Conservation (phyloP, 1,284 basidiomycete species). For the Athelia sp. region DNA sequence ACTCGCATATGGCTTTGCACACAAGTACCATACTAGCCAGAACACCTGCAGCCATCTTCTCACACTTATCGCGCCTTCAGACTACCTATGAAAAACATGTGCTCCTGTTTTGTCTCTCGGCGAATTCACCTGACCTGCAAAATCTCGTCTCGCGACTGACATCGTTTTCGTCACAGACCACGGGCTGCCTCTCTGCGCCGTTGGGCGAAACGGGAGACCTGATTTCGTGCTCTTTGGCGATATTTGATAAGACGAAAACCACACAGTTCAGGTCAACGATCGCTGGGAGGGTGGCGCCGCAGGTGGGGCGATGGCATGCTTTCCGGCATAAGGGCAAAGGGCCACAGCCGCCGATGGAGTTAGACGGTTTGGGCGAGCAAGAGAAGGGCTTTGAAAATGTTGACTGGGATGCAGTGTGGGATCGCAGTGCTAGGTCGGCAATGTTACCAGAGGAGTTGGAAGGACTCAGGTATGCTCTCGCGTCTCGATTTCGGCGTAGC, state of each 20-base stretch:
- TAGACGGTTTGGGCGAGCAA: conserved; percentile 7
- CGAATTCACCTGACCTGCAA: conserved; percentile 41
- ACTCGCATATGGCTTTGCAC: conserved; percentile 10
- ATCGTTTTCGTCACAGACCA: conserved; percentile 32
- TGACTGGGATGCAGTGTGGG: conserved; percentile 24
- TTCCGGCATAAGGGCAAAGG: conserved; percentile 30
- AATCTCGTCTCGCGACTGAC: conserved; percentile 39
- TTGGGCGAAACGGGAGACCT: conserved; percentile 18
- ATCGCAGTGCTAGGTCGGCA: conserved; percentile 16
- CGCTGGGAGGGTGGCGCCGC: conserved; percentile 45
- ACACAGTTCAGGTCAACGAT: conserved; percentile 56
- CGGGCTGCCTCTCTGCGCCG: conserved; percentile 59
- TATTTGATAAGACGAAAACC: conserved; percentile 34
- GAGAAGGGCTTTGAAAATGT: too few species aligned
- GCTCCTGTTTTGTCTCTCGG: conserved; percentile 48
- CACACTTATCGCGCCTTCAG: conserved; percentile 30
- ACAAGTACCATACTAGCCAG: conserved; percentile 36
- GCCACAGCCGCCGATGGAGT: conserved; percentile 7
- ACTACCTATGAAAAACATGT: conserved; percentile 28
- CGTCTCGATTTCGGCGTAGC: not conserved
- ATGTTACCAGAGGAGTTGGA: conserved; percentile 33
- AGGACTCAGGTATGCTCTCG: conserved; percentile 28
- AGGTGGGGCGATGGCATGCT: conserved; percentile 67
- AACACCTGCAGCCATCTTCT: conserved; percentile 29
- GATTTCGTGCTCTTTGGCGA: conserved; percentile 49